phyloP scores from a whole-genome alignment of 768 basidiomycete genomes.

The Mycena sanguinolenta region DNA sequence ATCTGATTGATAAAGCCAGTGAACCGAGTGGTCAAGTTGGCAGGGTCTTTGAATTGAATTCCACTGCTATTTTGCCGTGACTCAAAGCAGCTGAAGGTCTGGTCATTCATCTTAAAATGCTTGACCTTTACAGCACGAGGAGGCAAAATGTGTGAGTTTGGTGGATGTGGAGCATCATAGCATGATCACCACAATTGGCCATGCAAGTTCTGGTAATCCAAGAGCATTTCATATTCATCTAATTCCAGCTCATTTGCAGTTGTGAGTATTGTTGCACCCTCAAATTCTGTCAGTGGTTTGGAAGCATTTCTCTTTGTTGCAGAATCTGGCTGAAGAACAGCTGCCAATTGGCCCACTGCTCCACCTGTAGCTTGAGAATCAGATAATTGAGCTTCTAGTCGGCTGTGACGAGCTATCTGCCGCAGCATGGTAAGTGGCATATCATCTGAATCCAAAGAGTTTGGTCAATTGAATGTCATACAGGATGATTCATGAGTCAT shows the following conservation, averaged over 20 bases:
- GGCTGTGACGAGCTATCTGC: slow-evolving; percentile 17
- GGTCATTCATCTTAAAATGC: slow-evolving; percentile 32
- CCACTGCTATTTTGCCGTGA: slow-evolving; percentile 42
- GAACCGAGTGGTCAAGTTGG: neutral
- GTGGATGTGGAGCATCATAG: slow-evolving; percentile 32
- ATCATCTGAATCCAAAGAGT: slow-evolving; percentile 9
- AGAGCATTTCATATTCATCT: slow-evolving; percentile 33
- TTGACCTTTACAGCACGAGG: slow-evolving; percentile 26
- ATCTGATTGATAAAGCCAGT: slow-evolving; percentile 40
- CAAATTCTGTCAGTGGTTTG: neutral
- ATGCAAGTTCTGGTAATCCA: slow-evolving; percentile 36
- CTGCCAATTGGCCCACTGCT: neutral
- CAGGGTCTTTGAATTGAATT: neutral
- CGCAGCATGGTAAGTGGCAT: slow-evolving; percentile 32
- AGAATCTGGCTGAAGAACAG: slow-evolving; percentile 11
- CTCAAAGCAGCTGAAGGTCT: slow-evolving; percentile 37
- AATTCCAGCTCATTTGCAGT: slow-evolving; percentile 23
- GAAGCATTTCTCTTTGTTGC: neutral
- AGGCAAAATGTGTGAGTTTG: slow-evolving; percentile 30
- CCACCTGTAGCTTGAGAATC: neutral
- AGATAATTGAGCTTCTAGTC: slow-evolving; percentile 11
- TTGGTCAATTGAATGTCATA: too few relatives aligned
- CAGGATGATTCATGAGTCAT: too few relatives aligned
- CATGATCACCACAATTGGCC: slow-evolving; percentile 28
- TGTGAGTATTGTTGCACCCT: slow-evolving; percentile 27